phyloP scores from a whole-genome alignment of 2,329 filamentous ascomycete species.

The Beauveria pseudobassiana region DNA sequence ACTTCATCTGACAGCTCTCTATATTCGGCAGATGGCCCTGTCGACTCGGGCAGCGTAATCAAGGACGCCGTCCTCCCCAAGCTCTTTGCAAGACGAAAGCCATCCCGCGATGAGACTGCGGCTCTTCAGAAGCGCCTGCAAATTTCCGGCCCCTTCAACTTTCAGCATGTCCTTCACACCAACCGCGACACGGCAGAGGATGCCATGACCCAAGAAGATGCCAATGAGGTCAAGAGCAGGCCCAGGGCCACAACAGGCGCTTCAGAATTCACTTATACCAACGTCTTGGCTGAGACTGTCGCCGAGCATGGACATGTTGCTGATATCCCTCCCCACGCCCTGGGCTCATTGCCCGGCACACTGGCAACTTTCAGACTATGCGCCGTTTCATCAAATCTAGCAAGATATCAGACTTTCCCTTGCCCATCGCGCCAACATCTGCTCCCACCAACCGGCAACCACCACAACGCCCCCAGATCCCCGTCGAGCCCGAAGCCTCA shows the following conservation, averaged over 20 bases:
- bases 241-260: slow-evolving; percentile 4
- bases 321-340: not conserved
- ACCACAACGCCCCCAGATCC: slow-evolving; percentile 28
- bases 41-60: slow-evolving; percentile 25
- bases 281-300: slow-evolving; percentile 2
- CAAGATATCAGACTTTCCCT: not conserved
- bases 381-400: slow-evolving; percentile 11
- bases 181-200: slow-evolving; percentile 40
- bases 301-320: not conserved
- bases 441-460: not conserved
- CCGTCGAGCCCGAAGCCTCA: slow-evolving; percentile 27
- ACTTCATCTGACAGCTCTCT: slow-evolving; percentile 42
- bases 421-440: not conserved
- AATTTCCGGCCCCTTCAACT: slow-evolving; percentile 60
- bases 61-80: slow-evolving; percentile 42
- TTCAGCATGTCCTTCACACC: slow-evolving; percentile 57
- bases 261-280: slow-evolving; percentile 4
- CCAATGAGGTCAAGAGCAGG: not conserved
- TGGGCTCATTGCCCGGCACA: slow-evolving; percentile 8
- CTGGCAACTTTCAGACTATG: slow-evolving; percentile 8
- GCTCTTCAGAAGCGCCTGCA: slow-evolving; percentile 33
- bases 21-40: slow-evolving; percentile 36
- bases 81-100: slow-evolving; percentile 44
- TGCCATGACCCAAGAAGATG: not conserved
- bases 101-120: slow-evolving; percentile 26